phyloP scores from a whole-genome alignment of 805 yeast genomes.

The Sugiyamaella chiloensis region DNA sequence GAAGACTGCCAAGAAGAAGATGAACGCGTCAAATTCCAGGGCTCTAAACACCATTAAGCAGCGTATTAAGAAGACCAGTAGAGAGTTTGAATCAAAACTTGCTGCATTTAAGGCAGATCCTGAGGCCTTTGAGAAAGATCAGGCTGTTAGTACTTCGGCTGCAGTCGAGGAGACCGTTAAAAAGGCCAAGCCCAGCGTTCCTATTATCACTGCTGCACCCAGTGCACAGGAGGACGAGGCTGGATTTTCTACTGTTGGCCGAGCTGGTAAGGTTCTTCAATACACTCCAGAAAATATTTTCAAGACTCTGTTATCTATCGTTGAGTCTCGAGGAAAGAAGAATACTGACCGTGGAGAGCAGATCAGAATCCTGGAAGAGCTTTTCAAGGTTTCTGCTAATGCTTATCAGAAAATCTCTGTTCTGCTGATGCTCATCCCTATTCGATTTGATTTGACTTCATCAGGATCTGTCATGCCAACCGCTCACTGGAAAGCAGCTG shows the following conservation, averaged over 20 bases:
- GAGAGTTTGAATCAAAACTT: slow-evolving; percentile 62
- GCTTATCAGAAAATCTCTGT: slow-evolving; percentile 78
- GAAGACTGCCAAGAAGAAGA: slow-evolving; percentile 58
- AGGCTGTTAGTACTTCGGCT: slow-evolving; percentile 29
- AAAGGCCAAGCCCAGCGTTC: slow-evolving; percentile 23
- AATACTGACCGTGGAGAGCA: slow-evolving; percentile 83
- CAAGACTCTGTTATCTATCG: slow-evolving; percentile 64
- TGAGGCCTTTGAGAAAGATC: slow-evolving; percentile 54
- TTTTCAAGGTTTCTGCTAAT: slow-evolving; percentile 46
- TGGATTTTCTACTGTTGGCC: slow-evolving; percentile 39
- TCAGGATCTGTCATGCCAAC: slow-evolving; percentile 69
- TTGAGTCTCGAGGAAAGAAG: slow-evolving; percentile 94
- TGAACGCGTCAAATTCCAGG: slow-evolving; percentile 78
- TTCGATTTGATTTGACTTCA: slow-evolving; percentile 78
- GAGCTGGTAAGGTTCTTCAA: slow-evolving; percentile 36
- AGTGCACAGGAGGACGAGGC: slow-evolving; percentile 36
- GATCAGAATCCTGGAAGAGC: slow-evolving; percentile 62
- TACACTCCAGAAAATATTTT: slow-evolving; percentile 54
- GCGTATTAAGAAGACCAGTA: slow-evolving; percentile 75
- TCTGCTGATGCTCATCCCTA: slow-evolving; percentile 76
- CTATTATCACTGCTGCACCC: slow-evolving; percentile 32
- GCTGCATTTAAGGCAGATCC: slow-evolving; percentile 65
- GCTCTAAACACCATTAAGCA: slow-evolving; percentile 86
- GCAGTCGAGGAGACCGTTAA: slow-evolving; percentile 25
- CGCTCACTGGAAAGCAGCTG: slow-evolving; percentile 74